Evolutionary conservation across 2,329 filamentous ascomycete species (phyloP).

Genomic region (Cercospora beticola): DNA sequence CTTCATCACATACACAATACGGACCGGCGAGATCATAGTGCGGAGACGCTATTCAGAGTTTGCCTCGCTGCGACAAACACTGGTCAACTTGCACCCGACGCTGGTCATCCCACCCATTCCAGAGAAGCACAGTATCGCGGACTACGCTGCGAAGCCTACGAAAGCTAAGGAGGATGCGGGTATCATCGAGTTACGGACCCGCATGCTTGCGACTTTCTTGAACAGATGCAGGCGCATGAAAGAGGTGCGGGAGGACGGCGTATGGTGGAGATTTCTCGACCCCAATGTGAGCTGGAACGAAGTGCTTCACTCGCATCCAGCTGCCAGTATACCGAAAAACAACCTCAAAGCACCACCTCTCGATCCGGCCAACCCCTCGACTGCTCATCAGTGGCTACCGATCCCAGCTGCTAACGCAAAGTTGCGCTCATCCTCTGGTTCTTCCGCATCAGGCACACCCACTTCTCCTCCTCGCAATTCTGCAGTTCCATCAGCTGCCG

Average conservation of each 20-base stretch:
- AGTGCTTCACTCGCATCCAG: constrained; percentile 88
- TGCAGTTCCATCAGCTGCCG: constrained; percentile 53
- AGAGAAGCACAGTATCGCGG: constrained; percentile 98
- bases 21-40: constrained; percentile 92
- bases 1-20: constrained; percentile 96
- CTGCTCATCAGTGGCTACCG: constrained; percentile 83
- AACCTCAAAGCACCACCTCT: constrained; percentile 93
- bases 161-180: constrained; percentile 96
- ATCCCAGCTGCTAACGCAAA: constrained; percentile 83
- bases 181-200: constrained; percentile 94
- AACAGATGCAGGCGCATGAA: constrained; percentile 94
- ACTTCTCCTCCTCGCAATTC: constrained; percentile 54
- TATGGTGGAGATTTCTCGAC: constrained; percentile 97
- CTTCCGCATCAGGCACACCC: constrained; percentile 53
- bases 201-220: constrained; percentile 93
- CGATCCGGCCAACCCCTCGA: constrained; percentile 86
- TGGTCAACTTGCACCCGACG: constrained; percentile 90
- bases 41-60: constrained; percentile 96
- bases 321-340: constrained; percentile 89
- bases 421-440: constrained; percentile 60
- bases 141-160: constrained; percentile 96
- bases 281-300: constrained; percentile 97
- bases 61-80: constrained; percentile 80
- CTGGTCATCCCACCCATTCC: constrained; percentile 95
- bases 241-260: constrained; percentile 84